Base-by-base conservation (phyloP, 2,329 filamentous ascomycete species). In the Colletotrichum paranaense region DNA sequence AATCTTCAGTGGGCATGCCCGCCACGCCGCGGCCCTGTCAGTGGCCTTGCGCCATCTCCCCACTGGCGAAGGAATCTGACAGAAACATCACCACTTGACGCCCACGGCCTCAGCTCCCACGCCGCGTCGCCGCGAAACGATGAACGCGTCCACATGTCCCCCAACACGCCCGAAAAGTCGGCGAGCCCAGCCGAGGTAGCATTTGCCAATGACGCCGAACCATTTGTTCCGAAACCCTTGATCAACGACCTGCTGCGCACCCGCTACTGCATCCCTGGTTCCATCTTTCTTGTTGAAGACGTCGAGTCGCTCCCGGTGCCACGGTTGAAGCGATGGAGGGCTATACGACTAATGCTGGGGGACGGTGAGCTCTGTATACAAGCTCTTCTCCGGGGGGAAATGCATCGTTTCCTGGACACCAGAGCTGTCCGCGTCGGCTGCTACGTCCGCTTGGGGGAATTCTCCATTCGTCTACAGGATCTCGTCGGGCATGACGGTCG, bases 351-450 rank as follows among this genome's bases (percentile, higher is more conserved):
- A 12, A 67, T 90, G 0, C 83, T 90, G 0, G 86, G 88, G 49
- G 88, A 90, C 74, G 88, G 88, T 1, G 82, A 86, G 76, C 78
- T 89, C 4, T 89, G 86, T 75, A 83, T 90, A n/a, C 88, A 90
- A 77, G 87, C 87, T 0, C 78, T 90, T 8, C 78, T 90, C 55
- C 78, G 80, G 7, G 79, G 83, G 1, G 83, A 83, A 59, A 82
- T 87, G 79, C 87, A 90, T 63, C 81, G 83, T 4, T 83, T 88
- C n/a, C 81, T 89, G 9, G 83, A 88, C 53, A 78, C 77, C 1
- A 84, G 83, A 2, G 82, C 85, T n/a, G 76, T 90, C 46, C 80
- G 79, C 4, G 80, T 86, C 12, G 88, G 88, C 1, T 84, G 84
- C 55, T 89, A 88, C 75, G 83, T 90, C 26, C 83, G 82, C 49